Evolutionary conservation across 2,329 filamentous ascomycete genomes (phyloP).

Genomic region (Metarhizium robertsii): DNA sequence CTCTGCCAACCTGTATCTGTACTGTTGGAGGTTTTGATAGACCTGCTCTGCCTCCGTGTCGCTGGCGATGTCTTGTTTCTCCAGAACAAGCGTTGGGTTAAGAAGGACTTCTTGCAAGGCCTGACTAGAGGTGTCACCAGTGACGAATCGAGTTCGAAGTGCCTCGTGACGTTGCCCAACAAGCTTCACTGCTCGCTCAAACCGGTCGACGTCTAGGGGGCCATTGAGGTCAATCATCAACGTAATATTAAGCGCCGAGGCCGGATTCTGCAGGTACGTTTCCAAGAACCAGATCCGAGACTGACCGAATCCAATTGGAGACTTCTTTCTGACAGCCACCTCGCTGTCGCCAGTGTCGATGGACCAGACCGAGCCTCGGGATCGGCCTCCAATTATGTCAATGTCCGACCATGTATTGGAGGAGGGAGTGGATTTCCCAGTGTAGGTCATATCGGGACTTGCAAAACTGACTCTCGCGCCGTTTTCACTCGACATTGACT

Average conservation of each 20-base stretch:
- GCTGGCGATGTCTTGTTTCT: constrained; percentile 17
- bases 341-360: too few relatives aligned
- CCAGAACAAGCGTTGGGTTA: constrained; percentile 17
- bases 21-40: background rate
- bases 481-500: too few relatives aligned
- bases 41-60: constrained; percentile 12
- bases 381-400: too few relatives aligned
- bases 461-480: too few relatives aligned
- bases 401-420: too few relatives aligned
- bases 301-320: background rate
- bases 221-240: background rate
- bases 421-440: too few relatives aligned
- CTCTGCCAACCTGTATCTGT: constrained; percentile 27
- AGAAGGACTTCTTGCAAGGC: constrained; percentile 16
- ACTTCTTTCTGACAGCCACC: too few relatives aligned
- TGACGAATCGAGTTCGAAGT: constrained; percentile 13
- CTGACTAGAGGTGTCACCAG: constrained; percentile 8
- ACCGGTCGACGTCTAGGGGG: constrained; percentile 7
- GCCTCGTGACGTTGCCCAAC: constrained; percentile 12
- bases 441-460: too few relatives aligned
- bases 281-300: too few relatives aligned
- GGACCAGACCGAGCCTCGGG: too few relatives aligned
- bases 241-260: background rate
- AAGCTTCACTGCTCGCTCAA: constrained; percentile 9
- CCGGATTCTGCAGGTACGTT: too few relatives aligned